Evolutionary conservation across 495 filamentous ascomycete genomes (phyloP).

Genomic region (Penicillium nucicola): DNA sequence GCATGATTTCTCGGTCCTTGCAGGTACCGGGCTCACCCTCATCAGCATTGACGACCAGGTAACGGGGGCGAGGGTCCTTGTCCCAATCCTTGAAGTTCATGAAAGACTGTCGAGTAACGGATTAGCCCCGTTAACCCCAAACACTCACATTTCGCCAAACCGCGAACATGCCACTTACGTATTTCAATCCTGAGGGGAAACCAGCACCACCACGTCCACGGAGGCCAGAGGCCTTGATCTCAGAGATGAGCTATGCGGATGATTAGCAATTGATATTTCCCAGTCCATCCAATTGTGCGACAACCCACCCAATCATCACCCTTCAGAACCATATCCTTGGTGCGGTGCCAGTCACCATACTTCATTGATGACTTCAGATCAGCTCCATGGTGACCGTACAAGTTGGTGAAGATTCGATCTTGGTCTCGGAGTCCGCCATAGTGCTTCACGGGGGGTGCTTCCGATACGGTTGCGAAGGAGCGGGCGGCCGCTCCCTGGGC

Average conservation of each 20-base stretch:
- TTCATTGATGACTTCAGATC: constrained; percentile 95
- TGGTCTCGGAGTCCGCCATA: constrained; percentile 90
- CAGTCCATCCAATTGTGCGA: constrained; percentile 7
- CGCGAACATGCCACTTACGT: constrained; percentile 58
- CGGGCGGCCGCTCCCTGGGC: constrained; percentile 52
- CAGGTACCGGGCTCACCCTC: constrained; percentile 98
- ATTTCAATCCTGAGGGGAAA: constrained; percentile 98
- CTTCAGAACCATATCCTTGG: constrained; percentile 95
- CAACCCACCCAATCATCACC: constrained; percentile 87
- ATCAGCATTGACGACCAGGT: constrained; percentile 96
- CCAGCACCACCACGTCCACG: constrained; percentile 96
- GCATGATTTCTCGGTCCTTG: constrained; percentile 99
- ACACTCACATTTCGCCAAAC: background rate
- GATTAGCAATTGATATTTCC: constrained; percentile 22
- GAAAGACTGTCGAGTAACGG: constrained; percentile 68
- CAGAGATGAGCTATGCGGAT: constrained; percentile 72
- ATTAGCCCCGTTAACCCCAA: constrained; percentile 4
- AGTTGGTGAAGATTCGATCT: constrained; percentile 97
- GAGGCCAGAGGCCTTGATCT: constrained; percentile 93
- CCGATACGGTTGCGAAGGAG: constrained; percentile 85
- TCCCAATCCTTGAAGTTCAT: constrained; percentile 99
- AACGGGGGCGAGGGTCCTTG: constrained; percentile 92
- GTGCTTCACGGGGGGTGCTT: constrained; percentile 67
- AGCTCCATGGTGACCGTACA: constrained; percentile 86
- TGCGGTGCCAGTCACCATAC: constrained; percentile 99